Evolutionary conservation across 2,329 filamentous ascomycete species (phyloP), one percentile per base, ranked within the genome.

Genomic region (Ophiostoma pallidulum): DNA sequence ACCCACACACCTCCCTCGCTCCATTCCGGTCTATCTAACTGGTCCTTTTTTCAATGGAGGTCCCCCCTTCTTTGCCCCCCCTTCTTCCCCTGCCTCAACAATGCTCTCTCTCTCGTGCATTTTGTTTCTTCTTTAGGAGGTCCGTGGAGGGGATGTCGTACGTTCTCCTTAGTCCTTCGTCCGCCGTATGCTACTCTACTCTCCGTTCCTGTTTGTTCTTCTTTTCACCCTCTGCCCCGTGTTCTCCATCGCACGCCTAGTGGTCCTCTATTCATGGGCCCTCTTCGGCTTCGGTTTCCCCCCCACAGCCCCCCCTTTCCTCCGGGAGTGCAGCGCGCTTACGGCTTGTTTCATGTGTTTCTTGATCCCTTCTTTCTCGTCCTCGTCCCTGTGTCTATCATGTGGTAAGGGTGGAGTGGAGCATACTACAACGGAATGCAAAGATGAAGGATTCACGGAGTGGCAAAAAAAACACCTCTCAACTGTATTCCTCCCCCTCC

Each of bases 311-410:
- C n/a, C n/a, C n/a, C n/a, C n/a, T n/a, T n/a, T n/a, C n/a, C n/a
- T n/a, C n/a, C n/a, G n/a, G n/a, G n/a, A n/a, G n/a, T n/a, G 31
- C 45, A 48, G 53, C 51, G 53, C 53, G 53, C 53, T 53, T 55
- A 52, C 46, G 22, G 37, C 29, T 26, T 48, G 49, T 53, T 51
- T 49, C 45, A 48, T 38, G 39, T 47, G n/a, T 12, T 37, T 41
- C 22, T 33, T 43, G 13, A 22, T 18, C 18, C 19, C 9, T 24
- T 33, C 5, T 24, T 9, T 28, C 20, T 35, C 9, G 16, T 33
- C 5, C 18, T 9, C 20, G n/a, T 35, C 14, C 9, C 9, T 19
- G 20, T 12, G 14, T 9, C 41, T 14, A n/a, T 6, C 39, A n/a
- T 28, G 10, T 28, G 28, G 8, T 16, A 13, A 35, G 28, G 14